Evolutionary conservation across 768 basidiomycete species (phyloP).

Genomic region (Collybia nuda): DNA sequence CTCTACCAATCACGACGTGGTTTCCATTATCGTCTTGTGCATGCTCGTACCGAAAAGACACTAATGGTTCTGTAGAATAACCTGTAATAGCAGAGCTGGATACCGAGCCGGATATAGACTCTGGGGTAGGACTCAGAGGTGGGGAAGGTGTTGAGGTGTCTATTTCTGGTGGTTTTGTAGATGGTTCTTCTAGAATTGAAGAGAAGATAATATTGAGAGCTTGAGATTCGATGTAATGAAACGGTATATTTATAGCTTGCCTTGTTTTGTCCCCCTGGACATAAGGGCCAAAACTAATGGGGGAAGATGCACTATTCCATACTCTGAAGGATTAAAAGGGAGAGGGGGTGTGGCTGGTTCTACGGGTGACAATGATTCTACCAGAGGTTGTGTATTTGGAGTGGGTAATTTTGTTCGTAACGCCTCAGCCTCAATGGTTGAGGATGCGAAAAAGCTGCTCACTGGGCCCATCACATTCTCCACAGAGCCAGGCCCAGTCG

Average conservation of each 20-base stretch:
- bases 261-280: not conserved
- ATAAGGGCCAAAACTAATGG: slow-evolving; percentile 23
- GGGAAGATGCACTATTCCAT: slow-evolving; percentile 41
- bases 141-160: not conserved
- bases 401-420: no score
- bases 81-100: slow-evolving; percentile 8
- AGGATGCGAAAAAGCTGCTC: no score
- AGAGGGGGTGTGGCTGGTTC: slow-evolving; percentile 8
- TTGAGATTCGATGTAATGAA: no score
- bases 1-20: slow-evolving; percentile 68
- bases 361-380: slow-evolving; percentile 14
- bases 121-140: not conserved
- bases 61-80: slow-evolving; percentile 27
- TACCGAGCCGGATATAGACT: slow-evolving; percentile 15
- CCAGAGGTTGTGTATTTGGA: slow-evolving; percentile 1
- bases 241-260: no score
- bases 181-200: slow-evolving; percentile 1
- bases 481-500: not conserved
- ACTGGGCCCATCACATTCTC: no score
- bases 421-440: no score
- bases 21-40: slow-evolving; percentile 62
- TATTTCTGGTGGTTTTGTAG: slow-evolving; percentile 1
- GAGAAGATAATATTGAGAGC: no score
- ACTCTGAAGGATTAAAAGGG: slow-evolving; percentile 39
- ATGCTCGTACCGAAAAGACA: slow-evolving; percentile 69